Base-by-base conservation (phyloP, 495 filamentous ascomycete species). In the Chaetomium tenue region DNA sequence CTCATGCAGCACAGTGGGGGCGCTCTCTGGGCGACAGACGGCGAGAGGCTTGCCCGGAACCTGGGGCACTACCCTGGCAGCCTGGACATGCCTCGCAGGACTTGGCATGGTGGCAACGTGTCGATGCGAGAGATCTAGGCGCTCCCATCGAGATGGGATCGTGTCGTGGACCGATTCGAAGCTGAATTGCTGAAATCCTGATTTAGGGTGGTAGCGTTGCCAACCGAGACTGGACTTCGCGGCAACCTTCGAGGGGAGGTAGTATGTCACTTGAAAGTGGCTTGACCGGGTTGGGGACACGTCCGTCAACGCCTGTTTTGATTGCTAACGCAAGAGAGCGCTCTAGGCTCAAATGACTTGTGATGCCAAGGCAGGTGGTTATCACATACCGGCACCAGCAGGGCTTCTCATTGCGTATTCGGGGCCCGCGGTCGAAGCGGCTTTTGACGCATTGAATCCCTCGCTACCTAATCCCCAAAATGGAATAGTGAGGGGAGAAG, bases 81-180 rank as follows among this genome's bases (percentile, higher is more conserved):
- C 58, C 39, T 46, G 1, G 12, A 2, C 16, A 46, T 18, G 56
- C 20, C 56, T 25, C 23, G 15, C 39, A 26, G 56, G 15, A 5
- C 33, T 57, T 37, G 53, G 28, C 53, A 18, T 9, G 26, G 18
- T 15, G 42, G 25, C 30, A 60, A 60, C 58, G 42, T 60, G 58
- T 60, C 46, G 59, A 61, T 61, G 59, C 25, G 57, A 59, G 40
- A 46, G 57, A 58, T 58, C 55, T 28, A 15, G 57, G 40, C 57
- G 26, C 40, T 59, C 47, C 42, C 57, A 30, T 12, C 23, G 37
- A 39, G 42, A 18, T 23, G 42, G 42, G 40, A 22, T 59, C 57
- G 40, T 48, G 59, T 61, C 47, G 47, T 40, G 33, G 26, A 52
- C 11, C 30, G 46, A 53, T 61, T 61, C 39, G 46, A 52, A 20